Evolutionary conservation across 2,329 filamentous ascomycete genomes (phyloP).

Genomic region (Colletotrichum sansevieriae): DNA sequence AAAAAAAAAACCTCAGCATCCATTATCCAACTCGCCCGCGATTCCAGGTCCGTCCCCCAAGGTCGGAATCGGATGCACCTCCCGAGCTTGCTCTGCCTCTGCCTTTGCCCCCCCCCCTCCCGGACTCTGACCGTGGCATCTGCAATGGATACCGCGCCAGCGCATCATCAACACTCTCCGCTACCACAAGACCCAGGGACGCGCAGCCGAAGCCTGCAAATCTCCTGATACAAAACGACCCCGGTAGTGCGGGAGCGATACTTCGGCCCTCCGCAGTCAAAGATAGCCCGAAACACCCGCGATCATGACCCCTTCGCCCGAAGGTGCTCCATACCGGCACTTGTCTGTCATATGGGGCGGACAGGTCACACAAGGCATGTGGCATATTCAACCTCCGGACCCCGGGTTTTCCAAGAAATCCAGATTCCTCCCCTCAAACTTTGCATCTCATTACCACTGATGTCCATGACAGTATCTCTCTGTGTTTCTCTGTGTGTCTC

Average conservation of each 20-base stretch:
- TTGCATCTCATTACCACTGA: background rate
- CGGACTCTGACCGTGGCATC: conserved; percentile 13
- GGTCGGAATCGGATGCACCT: conserved; percentile 13
- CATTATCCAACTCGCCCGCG: background rate
- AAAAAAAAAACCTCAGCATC: background rate
- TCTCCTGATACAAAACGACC: background rate
- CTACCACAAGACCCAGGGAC: background rate
- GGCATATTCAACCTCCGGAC: conserved; percentile 34
- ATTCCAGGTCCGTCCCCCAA: background rate
- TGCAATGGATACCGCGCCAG: conserved; percentile 11
- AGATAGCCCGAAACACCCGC: conserved; percentile 19
- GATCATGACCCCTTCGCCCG: background rate
- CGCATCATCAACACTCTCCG: background rate
- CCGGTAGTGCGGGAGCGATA: background rate
- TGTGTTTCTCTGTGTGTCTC: background rate
- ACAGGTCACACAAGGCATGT: background rate
- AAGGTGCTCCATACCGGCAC: conserved; percentile 7
- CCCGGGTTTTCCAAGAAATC: conserved; percentile 30
- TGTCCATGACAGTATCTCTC: background rate
- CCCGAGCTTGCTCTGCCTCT: conserved; percentile 3
- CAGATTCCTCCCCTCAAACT: conserved; percentile 9
- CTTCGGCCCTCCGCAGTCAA: conserved; percentile 14
- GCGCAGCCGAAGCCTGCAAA: too few relatives aligned
- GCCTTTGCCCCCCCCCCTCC: background rate
- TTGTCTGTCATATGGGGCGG: background rate